Percentiles rank a stretch among this genome's conserved stretches.
These are phyloP conservation scores for Backusella morwellensis DNA, from an alignment of 192 early-diverging fungal genomes.

Conservation along the genomic window DNA sequence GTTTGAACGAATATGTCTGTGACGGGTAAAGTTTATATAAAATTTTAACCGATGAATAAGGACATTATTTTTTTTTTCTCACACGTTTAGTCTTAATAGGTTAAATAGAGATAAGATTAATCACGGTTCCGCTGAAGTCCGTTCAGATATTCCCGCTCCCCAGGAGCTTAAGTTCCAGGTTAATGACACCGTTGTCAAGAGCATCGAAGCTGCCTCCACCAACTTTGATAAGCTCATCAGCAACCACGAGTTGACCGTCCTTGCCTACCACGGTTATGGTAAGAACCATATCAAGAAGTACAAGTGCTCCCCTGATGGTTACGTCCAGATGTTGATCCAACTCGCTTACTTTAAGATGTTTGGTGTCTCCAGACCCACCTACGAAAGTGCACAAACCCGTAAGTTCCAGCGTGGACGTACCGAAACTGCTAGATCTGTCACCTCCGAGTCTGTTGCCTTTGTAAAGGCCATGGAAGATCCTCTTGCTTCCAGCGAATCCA, in stretches of 20 bases:
- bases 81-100: slow-evolving; percentile 3
- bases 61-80: neutral
- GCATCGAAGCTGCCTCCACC: slow-evolving; percentile 64
- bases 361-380: slow-evolving; percentile 76
- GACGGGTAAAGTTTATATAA: slow-evolving; percentile 23
- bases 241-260: slow-evolving; percentile 80
- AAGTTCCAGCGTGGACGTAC: slow-evolving; percentile 94
- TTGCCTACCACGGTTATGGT: slow-evolving; percentile 86
- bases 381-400: slow-evolving; percentile 91
- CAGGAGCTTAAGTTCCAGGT: slow-evolving; percentile 72
- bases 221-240: slow-evolving; percentile 80
- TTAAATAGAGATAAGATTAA: slow-evolving; percentile 70
- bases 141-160: slow-evolving; percentile 65
- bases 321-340: slow-evolving; percentile 92
- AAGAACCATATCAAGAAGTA: slow-evolving; percentile 93
- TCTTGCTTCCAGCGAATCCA: slow-evolving; percentile 40
- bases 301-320: slow-evolving; percentile 76
- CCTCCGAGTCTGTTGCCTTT: slow-evolving; percentile 76
- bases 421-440: slow-evolving; percentile 86
- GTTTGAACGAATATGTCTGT: slow-evolving; percentile 84
- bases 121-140: slow-evolving; percentile 57
- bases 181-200: slow-evolving; percentile 51
- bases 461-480: slow-evolving; percentile 86
- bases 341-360: slow-evolving; percentile 93
- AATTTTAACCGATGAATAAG: neutral